Evolutionary conservation across 768 basidiomycete genomes (phyloP).

Genomic region (Trametes villosa): DNA sequence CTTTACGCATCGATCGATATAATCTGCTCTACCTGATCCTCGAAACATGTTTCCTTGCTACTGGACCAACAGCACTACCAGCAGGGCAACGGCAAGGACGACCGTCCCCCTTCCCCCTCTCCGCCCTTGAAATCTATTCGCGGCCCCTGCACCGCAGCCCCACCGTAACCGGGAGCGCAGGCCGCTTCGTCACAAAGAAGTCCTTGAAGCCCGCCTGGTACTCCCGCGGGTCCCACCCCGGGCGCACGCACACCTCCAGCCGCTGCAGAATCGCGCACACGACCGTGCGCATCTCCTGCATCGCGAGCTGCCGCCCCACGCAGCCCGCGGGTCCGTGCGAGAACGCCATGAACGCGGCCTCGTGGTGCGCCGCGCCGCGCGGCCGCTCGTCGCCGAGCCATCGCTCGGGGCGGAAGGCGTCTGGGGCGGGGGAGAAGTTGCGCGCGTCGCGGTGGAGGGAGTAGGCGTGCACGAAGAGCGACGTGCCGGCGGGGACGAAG

Average conservation of each 20-base stretch:
- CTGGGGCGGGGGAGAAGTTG: slow-evolving; percentile 51
- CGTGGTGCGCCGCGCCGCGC: slow-evolving; percentile 32
- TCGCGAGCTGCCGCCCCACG: slow-evolving; percentile 50
- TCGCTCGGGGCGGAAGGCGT: slow-evolving; percentile 48
- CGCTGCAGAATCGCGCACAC: slow-evolving; percentile 38
- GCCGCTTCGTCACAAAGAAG: slow-evolving; percentile 34
- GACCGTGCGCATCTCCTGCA: slow-evolving; percentile 41
- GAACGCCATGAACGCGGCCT: slow-evolving; percentile 45
- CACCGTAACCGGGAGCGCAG: slow-evolving; percentile 28
- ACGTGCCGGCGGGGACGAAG: slow-evolving; percentile 28
- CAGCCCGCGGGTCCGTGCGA: slow-evolving; percentile 56
- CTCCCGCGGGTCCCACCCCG: slow-evolving; percentile 33
- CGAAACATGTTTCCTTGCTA: neutral
- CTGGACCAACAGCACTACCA: too few species aligned
- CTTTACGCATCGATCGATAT: neutral
- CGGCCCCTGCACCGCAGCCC: too few species aligned
- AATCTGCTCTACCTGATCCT: neutral
- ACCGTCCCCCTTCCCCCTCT: too few species aligned
- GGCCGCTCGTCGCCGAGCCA: slow-evolving; percentile 36
- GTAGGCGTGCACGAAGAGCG: slow-evolving; percentile 45
- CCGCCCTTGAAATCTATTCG: too few species aligned
- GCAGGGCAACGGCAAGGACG: too few species aligned
- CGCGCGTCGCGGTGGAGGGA: slow-evolving; percentile 49
- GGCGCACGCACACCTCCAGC: slow-evolving; percentile 38
- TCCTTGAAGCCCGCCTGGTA: slow-evolving; percentile 38